phyloP scores from a whole-genome alignment of 805 yeast species.

The Phaffomyces antillensis region DNA sequence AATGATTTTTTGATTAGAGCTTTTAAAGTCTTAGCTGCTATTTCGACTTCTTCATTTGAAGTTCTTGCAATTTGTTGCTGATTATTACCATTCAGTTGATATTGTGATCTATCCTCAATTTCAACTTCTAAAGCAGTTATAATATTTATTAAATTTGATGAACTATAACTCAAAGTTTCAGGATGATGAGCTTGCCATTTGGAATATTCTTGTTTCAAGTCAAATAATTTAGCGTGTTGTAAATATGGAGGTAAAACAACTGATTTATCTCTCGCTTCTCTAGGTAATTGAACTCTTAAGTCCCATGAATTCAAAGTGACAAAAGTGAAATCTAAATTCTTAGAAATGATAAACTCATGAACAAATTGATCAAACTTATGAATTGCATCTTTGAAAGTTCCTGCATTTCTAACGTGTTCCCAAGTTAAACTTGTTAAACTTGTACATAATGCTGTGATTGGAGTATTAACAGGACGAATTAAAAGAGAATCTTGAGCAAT shows the following conservation, averaged over 20 bases:
- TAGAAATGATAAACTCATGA: conserved; percentile 34
- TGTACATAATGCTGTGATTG: conserved; percentile 54
- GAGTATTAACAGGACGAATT: conserved; percentile 58
- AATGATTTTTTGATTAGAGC: conserved; percentile 43
- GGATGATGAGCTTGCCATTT: conserved; percentile 67
- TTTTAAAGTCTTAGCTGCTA: conserved; percentile 38
- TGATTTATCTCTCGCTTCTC: conserved; percentile 75
- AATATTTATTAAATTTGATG: conserved; percentile 23
- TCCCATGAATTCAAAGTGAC: conserved; percentile 65
- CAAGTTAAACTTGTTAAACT: conserved; percentile 46
- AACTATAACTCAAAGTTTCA: conserved; percentile 29
- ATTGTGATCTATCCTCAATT: conserved; percentile 9
- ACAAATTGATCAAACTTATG: conserved; percentile 43
- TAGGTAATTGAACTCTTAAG: conserved; percentile 66
- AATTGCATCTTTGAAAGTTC: conserved; percentile 58
- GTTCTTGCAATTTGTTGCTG: conserved; percentile 28
- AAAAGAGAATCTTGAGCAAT: conserved; percentile 37
- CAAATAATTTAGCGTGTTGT: conserved; percentile 71
- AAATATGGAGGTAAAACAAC: conserved; percentile 67
- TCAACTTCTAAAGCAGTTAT: conserved; percentile 25
- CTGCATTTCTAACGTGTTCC: conserved; percentile 54
- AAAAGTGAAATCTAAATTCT: conserved; percentile 49
- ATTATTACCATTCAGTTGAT: conserved; percentile 12
- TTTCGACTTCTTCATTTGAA: conserved; percentile 38
- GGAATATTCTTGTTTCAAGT: conserved; percentile 62